Evolutionary conservation across 768 basidiomycete genomes (phyloP), one percentile per base, ranked within the genome.

Genomic region (Russula virescens): DNA sequence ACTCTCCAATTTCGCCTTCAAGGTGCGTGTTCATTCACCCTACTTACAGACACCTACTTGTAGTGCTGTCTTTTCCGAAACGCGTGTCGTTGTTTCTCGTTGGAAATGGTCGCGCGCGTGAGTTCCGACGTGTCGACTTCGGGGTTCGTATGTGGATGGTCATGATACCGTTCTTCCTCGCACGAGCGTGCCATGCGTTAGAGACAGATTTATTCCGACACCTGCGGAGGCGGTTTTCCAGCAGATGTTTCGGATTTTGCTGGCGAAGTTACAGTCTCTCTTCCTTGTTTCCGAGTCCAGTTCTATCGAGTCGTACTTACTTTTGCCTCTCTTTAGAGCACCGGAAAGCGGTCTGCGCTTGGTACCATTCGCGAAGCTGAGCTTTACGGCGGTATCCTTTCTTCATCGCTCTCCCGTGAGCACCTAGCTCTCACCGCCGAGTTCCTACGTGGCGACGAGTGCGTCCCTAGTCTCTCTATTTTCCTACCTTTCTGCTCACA

Each of bases 1-100:
- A 64, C 82, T 98, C 75, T 97, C 97, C 83, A 95, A 94, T 84
- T 98, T 94, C 83, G 89, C 94, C 63, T 98, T 96, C 87, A 98
- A 97, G 89, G 96, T 98, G 68, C 52, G 85, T 71, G 31, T 49
- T 26, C 54, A 2, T 43, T 54, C 16, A 2, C 5, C 19, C 13
- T 14, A 11, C 38, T 38, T 9, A 8, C 28, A 7, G 11, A 1
- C 1, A 31, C 57, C 38, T 38, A 42, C 23, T 5, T 13, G 21
- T 31, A 43, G 40, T 13, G 9, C 28, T 3, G 10, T 42, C 6
- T 1, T 9, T 45, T 3, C 13, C n/a, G n/a, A 19, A 25, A 57
- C 23, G 31, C 16, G 26, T 40, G 40, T 43, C 55, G n/a, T 43
- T 1, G 35, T 19, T 38, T 3, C 9, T 26, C 40, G 54, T 31